phyloP scores from a whole-genome alignment of 345 rosid species.

The Eutrema heterophyllum region DNA sequence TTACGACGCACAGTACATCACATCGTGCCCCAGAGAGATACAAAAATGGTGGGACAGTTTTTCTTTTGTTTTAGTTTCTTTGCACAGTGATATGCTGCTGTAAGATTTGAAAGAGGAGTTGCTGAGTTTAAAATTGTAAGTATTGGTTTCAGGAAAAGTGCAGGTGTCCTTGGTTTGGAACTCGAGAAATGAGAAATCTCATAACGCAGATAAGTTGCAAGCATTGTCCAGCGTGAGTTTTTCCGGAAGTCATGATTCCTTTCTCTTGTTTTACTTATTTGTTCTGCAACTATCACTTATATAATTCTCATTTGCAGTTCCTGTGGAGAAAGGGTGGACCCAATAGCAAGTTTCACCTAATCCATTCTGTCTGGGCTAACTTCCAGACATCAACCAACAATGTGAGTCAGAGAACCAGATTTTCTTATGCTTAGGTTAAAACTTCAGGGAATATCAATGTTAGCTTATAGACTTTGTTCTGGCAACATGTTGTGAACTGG shows the following conservation, averaged over 20 bases:
- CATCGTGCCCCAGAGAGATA: constrained; percentile 79
- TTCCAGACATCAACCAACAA: constrained; percentile 92
- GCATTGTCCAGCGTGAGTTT: constrained; percentile 72
- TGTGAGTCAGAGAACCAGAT: constrained; percentile 43
- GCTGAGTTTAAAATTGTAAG: not conserved
- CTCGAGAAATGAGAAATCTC: constrained; percentile 78
- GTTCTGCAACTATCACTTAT: not conserved
- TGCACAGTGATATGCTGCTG: not conserved
- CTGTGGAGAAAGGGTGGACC: constrained; percentile 86
- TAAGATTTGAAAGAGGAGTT: constrained; percentile 1
- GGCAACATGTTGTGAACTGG: not conserved
- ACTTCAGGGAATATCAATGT: not conserved
- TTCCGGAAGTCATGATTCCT: not conserved
- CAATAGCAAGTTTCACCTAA: constrained; percentile 44
- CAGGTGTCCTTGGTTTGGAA: constrained; percentile 93
- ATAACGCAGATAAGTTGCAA: constrained; percentile 56
- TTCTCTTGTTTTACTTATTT: not conserved
- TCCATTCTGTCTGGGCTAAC: constrained; percentile 97
- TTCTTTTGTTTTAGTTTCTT: not conserved
- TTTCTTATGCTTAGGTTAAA: not conserved
- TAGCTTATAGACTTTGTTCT: not conserved
- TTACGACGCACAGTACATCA: constrained; percentile 75
- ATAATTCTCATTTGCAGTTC: constrained; percentile 45
- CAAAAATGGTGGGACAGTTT: constrained; percentile 49
- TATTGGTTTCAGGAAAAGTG: constrained; percentile 59